Conservation (phyloP, 257 asterid genomes). For the Ligustrum vulgare region DNA sequence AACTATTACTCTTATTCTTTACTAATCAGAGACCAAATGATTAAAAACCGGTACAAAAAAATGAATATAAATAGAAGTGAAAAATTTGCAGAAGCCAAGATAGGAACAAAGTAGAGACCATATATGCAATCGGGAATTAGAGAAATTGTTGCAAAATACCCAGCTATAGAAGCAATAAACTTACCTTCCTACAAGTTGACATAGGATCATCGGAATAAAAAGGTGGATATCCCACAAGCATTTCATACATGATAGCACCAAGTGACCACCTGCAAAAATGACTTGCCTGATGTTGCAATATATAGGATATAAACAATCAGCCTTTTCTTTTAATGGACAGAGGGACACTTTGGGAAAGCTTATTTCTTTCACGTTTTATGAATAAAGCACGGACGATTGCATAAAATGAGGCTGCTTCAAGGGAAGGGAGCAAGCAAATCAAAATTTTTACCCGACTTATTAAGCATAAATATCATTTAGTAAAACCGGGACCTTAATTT, state of each 20-base stretch:
- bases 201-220: conserved; percentile 49
- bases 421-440: conserved; percentile 1
- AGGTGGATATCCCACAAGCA: conserved; percentile 54
- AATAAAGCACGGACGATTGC: not conserved
- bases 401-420: not conserved
- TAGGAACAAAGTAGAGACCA: not conserved
- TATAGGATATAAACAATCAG: not conserved
- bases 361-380: not conserved
- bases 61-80: not conserved
- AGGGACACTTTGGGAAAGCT: not conserved
- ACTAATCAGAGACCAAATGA: not conserved
- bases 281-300: conserved; percentile 3
- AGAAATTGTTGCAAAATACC: not conserved
- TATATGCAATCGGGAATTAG: not conserved
- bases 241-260: conserved; percentile 52
- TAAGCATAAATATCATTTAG: not conserved
- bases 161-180: not conserved
- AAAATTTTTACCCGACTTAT: not conserved
- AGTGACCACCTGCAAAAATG: conserved; percentile 42
- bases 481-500: not conserved
- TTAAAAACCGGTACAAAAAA: not conserved
- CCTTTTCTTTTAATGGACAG: not conserved
- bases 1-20: not conserved
- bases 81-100: not conserved
- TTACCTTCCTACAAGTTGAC: conserved; percentile 47